Percentiles rank a stretch among this genome's conserved stretches.
phyloP scores from a whole-genome alignment of 164 flowering plant species.

The Kingdonia uniflora region DNA sequence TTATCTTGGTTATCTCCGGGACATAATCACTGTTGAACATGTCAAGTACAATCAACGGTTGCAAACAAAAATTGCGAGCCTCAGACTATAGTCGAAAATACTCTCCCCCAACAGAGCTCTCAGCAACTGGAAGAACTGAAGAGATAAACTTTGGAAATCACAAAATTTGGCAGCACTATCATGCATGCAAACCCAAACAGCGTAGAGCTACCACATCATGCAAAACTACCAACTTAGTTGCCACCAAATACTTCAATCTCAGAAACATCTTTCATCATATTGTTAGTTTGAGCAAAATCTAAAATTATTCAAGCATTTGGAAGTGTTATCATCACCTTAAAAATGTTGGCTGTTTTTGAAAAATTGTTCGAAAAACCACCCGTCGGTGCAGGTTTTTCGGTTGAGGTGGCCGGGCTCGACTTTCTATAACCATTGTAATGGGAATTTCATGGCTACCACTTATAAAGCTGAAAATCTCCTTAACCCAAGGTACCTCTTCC shows the following conservation, averaged over 20 bases:
- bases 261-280: background rate
- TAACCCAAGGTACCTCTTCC: conserved; percentile 24
- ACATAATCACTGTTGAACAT: too few species aligned
- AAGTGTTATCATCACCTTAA: background rate
- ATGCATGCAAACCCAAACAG: background rate
- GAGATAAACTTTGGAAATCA: too few species aligned
- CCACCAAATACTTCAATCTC: background rate
- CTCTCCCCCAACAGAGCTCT: too few species aligned
- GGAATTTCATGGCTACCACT: conserved; percentile 37
- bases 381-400: conserved; percentile 18
- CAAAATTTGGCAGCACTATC: too few species aligned
- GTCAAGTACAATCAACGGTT: too few species aligned
- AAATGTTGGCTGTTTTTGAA: conserved; percentile 44
- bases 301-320: background rate
- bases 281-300: background rate
- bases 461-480: conserved; percentile 22
- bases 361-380: conserved; percentile 34
- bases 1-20: too few species aligned
- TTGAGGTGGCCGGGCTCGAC: conserved; percentile 20
- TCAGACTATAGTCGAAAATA: too few species aligned
- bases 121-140: too few species aligned
- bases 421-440: conserved; percentile 18
- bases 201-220: conserved; percentile 6
- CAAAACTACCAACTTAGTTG: background rate
- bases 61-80: too few species aligned